These are phyloP conservation scores for Pseudocercospora crystallina DNA, from an alignment of 2,329 filamentous ascomycete species.

Conservation along the genomic window DNA sequence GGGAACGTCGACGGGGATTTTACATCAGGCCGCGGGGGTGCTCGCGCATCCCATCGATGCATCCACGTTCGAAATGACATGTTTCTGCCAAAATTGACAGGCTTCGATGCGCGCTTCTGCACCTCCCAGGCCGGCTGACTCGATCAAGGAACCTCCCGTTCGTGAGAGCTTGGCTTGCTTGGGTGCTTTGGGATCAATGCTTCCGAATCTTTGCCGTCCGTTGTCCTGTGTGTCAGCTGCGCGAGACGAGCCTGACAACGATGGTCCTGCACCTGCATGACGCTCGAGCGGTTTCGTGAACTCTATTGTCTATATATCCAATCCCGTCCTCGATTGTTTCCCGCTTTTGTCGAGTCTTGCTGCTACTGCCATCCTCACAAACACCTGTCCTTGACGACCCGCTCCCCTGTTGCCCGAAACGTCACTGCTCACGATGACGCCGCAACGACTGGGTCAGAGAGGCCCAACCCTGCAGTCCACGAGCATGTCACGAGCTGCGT, in stretches of 20 bases:
- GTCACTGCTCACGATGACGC: conserved; percentile 16
- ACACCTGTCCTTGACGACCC: too few relatives aligned
- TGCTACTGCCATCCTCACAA: too few relatives aligned
- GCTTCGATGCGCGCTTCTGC: background rate
- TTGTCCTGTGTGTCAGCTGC: conserved; percentile 13
- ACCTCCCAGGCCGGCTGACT: background rate
- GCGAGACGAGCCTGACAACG: conserved; percentile 12
- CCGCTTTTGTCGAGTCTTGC: background rate
- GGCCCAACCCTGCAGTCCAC: conserved; percentile 13
- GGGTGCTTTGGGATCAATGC: background rate
- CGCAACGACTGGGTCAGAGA: conserved; percentile 1
- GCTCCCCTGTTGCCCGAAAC: conserved; percentile 5
- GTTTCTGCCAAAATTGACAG: background rate
- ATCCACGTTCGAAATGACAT: conserved; percentile 5
- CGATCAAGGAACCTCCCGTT: conserved; percentile 9
- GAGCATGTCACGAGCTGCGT: conserved; percentile 13
- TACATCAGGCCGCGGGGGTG: conserved; percentile 10
- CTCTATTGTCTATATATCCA: conserved; percentile 14
- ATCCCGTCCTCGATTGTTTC: conserved; percentile 8
- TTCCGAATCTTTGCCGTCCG: conserved; percentile 11
- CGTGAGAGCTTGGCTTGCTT: conserved; percentile 11
- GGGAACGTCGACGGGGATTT: conserved; percentile 1
- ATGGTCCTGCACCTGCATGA: conserved; percentile 13
- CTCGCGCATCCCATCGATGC: conserved; percentile 11
- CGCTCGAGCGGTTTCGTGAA: conserved; percentile 8